These are phyloP conservation scores for Erysimum cheiri DNA, from an alignment of 441 rosid genomes.

Conservation along the genomic window DNA sequence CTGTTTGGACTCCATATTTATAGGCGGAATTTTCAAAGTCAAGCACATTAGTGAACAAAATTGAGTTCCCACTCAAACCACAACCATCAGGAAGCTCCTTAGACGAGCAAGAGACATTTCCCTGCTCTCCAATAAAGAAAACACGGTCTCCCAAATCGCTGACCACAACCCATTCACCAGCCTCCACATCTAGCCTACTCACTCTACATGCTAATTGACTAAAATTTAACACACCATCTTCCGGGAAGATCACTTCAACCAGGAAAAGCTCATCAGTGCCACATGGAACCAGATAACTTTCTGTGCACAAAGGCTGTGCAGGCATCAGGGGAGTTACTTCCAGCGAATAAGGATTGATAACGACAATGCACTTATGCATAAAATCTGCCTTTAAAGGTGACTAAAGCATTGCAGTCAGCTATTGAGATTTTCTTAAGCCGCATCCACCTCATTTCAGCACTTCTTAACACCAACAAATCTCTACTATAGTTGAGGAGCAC, in stretches of 20 bases:
- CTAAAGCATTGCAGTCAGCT: neutral
- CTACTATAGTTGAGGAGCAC: neutral
- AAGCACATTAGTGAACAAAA: neutral
- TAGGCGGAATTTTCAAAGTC: neutral
- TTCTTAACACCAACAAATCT: neutral
- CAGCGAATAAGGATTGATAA: slow-evolving; percentile 22
- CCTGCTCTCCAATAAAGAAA: neutral
- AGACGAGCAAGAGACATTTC: neutral
- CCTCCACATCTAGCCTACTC: slow-evolving; percentile 17
- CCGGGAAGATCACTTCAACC: neutral
- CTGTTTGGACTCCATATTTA: slow-evolving; percentile 9
- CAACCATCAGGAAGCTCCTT: neutral
- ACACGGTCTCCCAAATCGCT: slow-evolving; percentile 14
- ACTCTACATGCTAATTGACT: neutral
- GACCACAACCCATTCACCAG: neutral
- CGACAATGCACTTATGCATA: neutral
- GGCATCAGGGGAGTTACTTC: neutral
- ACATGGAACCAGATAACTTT: neutral
- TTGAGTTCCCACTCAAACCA: neutral
- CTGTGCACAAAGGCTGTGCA: neutral
- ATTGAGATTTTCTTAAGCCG: neutral
- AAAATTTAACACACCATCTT: neutral
- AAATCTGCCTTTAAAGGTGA: slow-evolving; percentile 20
- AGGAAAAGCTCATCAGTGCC: slow-evolving; percentile 27
- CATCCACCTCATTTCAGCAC: slow-evolving; percentile 19